phyloP scores from a whole-genome alignment of 192 early-diverging fungal genomes.

The Physocladia obscura region DNA sequence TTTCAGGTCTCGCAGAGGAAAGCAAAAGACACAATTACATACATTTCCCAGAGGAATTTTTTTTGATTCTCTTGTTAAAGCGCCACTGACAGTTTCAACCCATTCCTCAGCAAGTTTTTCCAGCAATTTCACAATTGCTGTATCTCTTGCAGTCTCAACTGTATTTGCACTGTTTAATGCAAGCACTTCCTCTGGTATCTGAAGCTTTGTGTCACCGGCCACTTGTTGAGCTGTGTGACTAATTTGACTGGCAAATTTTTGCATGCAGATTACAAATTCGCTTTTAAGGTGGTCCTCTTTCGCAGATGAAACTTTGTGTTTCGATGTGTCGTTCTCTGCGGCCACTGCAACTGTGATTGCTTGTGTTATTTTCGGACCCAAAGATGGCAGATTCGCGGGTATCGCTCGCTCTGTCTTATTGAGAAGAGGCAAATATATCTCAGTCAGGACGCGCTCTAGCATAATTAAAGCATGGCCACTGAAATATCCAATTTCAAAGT shows the following conservation, averaged over 20 bases:
- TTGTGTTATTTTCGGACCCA: not conserved
- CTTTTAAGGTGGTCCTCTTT: slow-evolving; percentile 36
- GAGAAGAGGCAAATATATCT: slow-evolving; percentile 59
- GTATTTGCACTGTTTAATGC: slow-evolving; percentile 38
- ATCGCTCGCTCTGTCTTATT: slow-evolving; percentile 29
- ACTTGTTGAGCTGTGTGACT: slow-evolving; percentile 59
- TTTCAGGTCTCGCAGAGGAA: not conserved
- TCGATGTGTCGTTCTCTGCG: not conserved
- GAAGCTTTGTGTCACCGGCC: slow-evolving; percentile 53
- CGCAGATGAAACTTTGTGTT: not conserved
- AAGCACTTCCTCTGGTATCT: slow-evolving; percentile 55
- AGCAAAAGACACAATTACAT: not conserved
- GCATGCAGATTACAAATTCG: slow-evolving; percentile 50
- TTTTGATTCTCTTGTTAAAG: slow-evolving; percentile 48
- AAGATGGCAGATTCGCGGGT: not conserved
- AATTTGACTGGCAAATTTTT: slow-evolving; percentile 55
- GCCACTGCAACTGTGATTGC: not conserved
- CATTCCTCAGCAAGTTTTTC: slow-evolving; percentile 58
- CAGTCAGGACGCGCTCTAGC: slow-evolving; percentile 56
- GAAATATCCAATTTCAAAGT: slow-evolving; percentile 57
- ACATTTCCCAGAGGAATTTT: slow-evolving; percentile 56
- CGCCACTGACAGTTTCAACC: slow-evolving; percentile 54
- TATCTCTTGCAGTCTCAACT: slow-evolving; percentile 38
- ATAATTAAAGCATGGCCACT: slow-evolving; percentile 54
- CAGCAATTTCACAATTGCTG: slow-evolving; percentile 29